Conservation (phyloP, 352 stramenopile genomes). For the Peronospora farinosa region DNA sequence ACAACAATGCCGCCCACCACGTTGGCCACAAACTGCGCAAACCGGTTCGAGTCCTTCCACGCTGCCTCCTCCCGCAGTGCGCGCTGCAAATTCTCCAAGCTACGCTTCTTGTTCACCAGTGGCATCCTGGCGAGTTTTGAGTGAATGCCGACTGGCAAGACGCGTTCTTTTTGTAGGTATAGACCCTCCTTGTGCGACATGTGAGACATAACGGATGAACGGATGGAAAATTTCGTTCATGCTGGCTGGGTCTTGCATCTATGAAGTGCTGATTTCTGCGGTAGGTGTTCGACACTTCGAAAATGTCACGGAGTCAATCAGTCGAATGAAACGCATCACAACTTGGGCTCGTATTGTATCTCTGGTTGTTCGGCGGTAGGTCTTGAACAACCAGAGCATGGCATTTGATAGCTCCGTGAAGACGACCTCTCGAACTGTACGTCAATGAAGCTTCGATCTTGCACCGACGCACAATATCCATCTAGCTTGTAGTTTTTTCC, state of each 20-base stretch:
- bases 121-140: conserved; percentile 1
- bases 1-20: conserved; percentile 47
- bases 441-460: neutral
- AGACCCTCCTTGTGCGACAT: no score
- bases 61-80: conserved; percentile 22
- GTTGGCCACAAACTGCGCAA: conserved; percentile 60
- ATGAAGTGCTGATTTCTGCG: conserved; percentile 10
- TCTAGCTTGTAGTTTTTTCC: conserved; percentile 21
- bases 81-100: conserved; percentile 20
- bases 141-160: neutral
- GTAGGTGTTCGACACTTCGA: conserved; percentile 25
- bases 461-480: conserved; percentile 4
- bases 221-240: no score
- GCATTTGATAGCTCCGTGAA: conserved; percentile 51
- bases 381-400: conserved; percentile 50
- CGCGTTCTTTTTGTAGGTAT: no score
- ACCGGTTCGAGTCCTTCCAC: conserved; percentile 58
- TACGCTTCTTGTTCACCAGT: conserved; percentile 26
- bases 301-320: conserved; percentile 33
- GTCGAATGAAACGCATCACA: conserved; percentile 41
- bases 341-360: conserved; percentile 24
- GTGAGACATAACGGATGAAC: neutral
- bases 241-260: neutral
- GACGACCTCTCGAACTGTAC: conserved; percentile 35
- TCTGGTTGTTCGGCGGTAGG: conserved; percentile 21